Percentiles rank a stretch among this genome's conserved stretches.
Conservation (phyloP, 1,139 yeast species). For the Wickerhamomyces sp. region DNA sequence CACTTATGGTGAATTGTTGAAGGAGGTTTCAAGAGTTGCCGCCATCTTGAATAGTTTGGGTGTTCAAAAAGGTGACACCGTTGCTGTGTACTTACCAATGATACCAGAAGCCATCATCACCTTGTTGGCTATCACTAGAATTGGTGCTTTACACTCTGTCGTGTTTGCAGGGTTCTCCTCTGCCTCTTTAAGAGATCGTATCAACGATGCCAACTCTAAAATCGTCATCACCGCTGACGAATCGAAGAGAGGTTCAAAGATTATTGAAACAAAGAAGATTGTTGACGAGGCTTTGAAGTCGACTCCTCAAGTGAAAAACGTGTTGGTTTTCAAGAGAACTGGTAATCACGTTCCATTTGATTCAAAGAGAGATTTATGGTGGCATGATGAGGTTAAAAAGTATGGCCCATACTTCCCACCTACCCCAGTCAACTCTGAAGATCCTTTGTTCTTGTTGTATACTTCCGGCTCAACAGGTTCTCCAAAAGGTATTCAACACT, state of each 20-base stretch:
- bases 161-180: slow-evolving; percentile 82
- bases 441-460: slow-evolving; percentile 87
- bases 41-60: slow-evolving; percentile 63
- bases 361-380: slow-evolving; percentile 66
- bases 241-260: slow-evolving; percentile 77
- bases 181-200: slow-evolving; percentile 70
- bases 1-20: slow-evolving; percentile 67
- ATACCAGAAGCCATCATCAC: slow-evolving; percentile 76
- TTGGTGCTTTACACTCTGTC: slow-evolving; percentile 81
- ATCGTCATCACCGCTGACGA: slow-evolving; percentile 78
- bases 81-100: slow-evolving; percentile 85
- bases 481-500: slow-evolving; percentile 94
- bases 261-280: slow-evolving; percentile 75
- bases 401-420: slow-evolving; percentile 82
- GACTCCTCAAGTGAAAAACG: slow-evolving; percentile 64
- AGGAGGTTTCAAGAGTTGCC: slow-evolving; percentile 64
- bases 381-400: slow-evolving; percentile 71
- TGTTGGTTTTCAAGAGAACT: slow-evolving; percentile 69
- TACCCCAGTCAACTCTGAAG: slow-evolving; percentile 83
- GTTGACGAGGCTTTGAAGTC: slow-evolving; percentile 75
- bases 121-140: slow-evolving; percentile 65
- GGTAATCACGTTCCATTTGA: slow-evolving; percentile 67
- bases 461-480: slow-evolving; percentile 97
- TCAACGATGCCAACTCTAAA: slow-evolving; percentile 69
- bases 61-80: slow-evolving; percentile 77